Conservation (phyloP, 2,329 filamentous ascomycete species). For the Trichoderma lentiforme region DNA sequence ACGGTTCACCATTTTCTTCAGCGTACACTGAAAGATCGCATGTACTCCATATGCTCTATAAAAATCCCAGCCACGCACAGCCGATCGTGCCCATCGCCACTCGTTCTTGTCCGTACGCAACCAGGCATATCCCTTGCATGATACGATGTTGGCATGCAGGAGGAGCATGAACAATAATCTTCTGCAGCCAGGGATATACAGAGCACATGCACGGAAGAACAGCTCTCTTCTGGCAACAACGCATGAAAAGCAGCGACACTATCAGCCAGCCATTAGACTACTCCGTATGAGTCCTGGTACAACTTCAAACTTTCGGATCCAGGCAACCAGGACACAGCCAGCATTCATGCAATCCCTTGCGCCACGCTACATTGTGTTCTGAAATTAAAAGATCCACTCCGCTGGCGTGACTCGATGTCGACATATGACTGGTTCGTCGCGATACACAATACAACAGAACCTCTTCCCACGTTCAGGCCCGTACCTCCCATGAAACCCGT, state of each 20-base stretch:
- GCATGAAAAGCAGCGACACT: background rate
- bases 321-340: background rate
- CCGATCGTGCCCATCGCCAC: background rate
- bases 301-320: background rate
- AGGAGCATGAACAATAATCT: background rate
- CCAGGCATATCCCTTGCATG: background rate
- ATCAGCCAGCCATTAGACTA: background rate
- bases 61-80: background rate
- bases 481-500: background rate
- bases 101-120: background rate
- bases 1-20: background rate
- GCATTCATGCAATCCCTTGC: background rate
- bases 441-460: background rate
- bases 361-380: background rate
- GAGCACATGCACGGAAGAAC: background rate
- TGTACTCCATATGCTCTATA: background rate
- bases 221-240: background rate
- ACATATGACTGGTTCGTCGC: background rate
- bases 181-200: background rate
- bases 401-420: constrained; percentile 3
- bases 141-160: background rate
- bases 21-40: background rate
- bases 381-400: constrained; percentile 13
- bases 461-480: background rate
- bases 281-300: background rate